A percentile compares a stretch with the other conserved stretches of the same genome.
These are phyloP conservation scores for Arthrobotrys sphaeroides DNA, from an alignment of 2,329 filamentous ascomycete genomes.

Conservation along the genomic window DNA sequence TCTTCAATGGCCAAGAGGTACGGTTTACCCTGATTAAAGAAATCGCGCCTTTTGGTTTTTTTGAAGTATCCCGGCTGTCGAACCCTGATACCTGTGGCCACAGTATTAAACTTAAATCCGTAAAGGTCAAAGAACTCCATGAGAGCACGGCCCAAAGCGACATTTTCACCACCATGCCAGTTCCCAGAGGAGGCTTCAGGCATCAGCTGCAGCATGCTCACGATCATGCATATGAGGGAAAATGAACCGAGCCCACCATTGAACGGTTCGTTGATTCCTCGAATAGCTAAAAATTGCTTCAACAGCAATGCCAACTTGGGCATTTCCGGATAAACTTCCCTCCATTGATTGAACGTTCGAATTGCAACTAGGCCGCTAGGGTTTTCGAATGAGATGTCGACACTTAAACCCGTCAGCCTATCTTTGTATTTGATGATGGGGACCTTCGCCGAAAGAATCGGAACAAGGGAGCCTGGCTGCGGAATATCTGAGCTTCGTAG, in stretches of 20 bases:
- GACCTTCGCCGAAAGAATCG: slow-evolving; percentile 68
- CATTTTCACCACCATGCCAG: slow-evolving; percentile 71
- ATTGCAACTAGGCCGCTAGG: slow-evolving; percentile 81
- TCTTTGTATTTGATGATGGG: slow-evolving; percentile 94
- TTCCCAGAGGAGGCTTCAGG: slow-evolving; percentile 73
- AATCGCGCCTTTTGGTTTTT: slow-evolving; percentile 70
- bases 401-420: slow-evolving; percentile 76
- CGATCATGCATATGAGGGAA: slow-evolving; percentile 90
- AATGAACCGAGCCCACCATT: slow-evolving; percentile 93
- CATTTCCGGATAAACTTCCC: slow-evolving; percentile 80
- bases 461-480: background rate
- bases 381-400: slow-evolving; percentile 97
- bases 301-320: slow-evolving; percentile 84
- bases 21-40: slow-evolving; percentile 52
- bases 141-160: slow-evolving; percentile 74
- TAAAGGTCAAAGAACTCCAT: slow-evolving; percentile 91
- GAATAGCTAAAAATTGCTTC: slow-evolving; percentile 92
- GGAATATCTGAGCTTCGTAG: slow-evolving; percentile 16
- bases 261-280: slow-evolving; percentile 88
- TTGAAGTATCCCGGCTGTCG: slow-evolving; percentile 75
- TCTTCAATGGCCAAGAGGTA: slow-evolving; percentile 80
- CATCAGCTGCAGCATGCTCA: slow-evolving; percentile 84
- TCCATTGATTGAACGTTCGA: slow-evolving; percentile 83
- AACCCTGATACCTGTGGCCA: slow-evolving; percentile 76
- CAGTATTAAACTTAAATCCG: slow-evolving; percentile 79